These are phyloP conservation scores for Globisporangium barbulae DNA, from an alignment of 352 stramenopile species.

Conservation along the genomic window DNA sequence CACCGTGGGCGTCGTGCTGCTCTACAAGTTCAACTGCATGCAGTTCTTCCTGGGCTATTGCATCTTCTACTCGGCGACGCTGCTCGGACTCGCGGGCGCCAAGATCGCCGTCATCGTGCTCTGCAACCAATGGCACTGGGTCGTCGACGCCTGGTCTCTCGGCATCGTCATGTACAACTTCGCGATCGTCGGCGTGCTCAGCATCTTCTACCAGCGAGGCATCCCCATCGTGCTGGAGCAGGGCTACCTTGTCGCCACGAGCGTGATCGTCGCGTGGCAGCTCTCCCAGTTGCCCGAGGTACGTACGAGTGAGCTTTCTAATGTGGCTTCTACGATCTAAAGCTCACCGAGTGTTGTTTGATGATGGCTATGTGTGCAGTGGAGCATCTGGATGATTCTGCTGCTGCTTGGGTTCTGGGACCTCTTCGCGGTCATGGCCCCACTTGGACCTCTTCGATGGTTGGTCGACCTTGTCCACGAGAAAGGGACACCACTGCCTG, in stretches of 20 bases:
- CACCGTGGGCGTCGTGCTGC: constrained; percentile 75
- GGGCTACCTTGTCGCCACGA: constrained; percentile 90
- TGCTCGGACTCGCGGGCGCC: constrained; percentile 67
- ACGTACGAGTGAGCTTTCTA: constrained; percentile 19
- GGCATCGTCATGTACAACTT: constrained; percentile 89
- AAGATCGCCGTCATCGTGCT: constrained; percentile 75
- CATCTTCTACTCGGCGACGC: constrained; percentile 62
- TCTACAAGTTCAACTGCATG: constrained; percentile 86
- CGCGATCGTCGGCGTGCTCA: constrained; percentile 74
- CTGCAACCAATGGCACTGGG: constrained; percentile 35
- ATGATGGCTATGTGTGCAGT: constrained; percentile 23
- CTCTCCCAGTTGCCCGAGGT: constrained; percentile 95
- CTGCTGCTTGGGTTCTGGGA: constrained; percentile 96
- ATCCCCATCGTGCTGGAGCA: constrained; percentile 84
- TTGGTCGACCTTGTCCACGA: constrained; percentile 93
- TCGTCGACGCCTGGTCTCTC: constrained; percentile 54
- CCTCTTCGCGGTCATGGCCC: constrained; percentile 95
- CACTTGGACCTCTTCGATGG: constrained; percentile 92
- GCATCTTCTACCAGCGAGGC: constrained; percentile 86
- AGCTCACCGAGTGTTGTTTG: not conserved
- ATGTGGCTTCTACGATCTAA: not conserved
- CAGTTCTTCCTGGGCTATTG: constrained; percentile 72
- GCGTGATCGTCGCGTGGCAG: constrained; percentile 96
- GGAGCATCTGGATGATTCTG: constrained; percentile 86
- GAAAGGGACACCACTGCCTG: constrained; percentile 83